Evolutionary conservation across 2,329 filamentous ascomycete genomes (phyloP).

Genomic region (Fusarium duplospermum): DNA sequence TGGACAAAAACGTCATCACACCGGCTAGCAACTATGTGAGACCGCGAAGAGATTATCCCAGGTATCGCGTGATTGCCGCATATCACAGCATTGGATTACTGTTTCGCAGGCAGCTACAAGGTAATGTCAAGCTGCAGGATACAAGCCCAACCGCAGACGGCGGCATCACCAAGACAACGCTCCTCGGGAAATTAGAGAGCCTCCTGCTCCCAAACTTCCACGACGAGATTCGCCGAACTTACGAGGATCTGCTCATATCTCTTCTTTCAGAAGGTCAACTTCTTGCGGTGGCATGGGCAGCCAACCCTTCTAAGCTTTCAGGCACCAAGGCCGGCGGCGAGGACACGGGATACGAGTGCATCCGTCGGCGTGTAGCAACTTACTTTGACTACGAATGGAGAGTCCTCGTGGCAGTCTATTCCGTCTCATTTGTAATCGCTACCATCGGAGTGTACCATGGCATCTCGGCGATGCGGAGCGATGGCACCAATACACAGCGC

Average conservation of each 20-base stretch:
- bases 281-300: slow-evolving; percentile 36
- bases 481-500: slow-evolving; percentile 17
- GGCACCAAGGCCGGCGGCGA: neutral
- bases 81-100: neutral
- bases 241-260: slow-evolving; percentile 35
- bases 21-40: neutral
- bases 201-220: slow-evolving; percentile 19
- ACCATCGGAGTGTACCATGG: slow-evolving; percentile 27
- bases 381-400: slow-evolving; percentile 28
- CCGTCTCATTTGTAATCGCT: slow-evolving; percentile 16
- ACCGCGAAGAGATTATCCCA: neutral
- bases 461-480: slow-evolving; percentile 24
- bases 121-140: slow-evolving; percentile 4
- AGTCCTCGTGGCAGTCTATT: slow-evolving; percentile 21
- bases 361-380: slow-evolving; percentile 20
- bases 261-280: slow-evolving; percentile 35
- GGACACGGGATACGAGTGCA: slow-evolving; percentile 19
- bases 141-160: neutral
- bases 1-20: neutral
- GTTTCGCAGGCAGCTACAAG: neutral
- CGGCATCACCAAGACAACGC: slow-evolving; percentile 12
- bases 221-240: neutral
- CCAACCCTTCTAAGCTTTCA: slow-evolving; percentile 19
- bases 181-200: slow-evolving; percentile 26
- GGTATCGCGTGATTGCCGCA: neutral